Base-by-base conservation (phyloP, 345 rosid species). In the thale cress (Arabidopsis thaliana) region DNA sequence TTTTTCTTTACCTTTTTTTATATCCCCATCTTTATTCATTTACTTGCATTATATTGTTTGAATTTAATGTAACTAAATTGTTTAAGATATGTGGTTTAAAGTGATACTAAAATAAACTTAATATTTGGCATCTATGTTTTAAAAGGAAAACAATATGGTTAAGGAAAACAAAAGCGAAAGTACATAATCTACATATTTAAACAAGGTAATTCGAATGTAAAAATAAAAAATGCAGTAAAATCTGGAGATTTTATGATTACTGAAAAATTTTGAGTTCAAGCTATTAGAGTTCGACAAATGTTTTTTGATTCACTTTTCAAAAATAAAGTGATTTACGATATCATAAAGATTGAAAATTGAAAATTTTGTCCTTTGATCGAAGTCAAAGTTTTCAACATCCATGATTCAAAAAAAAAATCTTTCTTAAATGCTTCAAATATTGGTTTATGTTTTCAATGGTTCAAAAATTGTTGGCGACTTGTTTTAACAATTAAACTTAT, bases 271-370 rank as follows among this genome's bases (percentile, higher is more conserved):
- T 60, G 51, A 46, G 45, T 40, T 59, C 34, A 58, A 38, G 42
- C 41, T 48, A 48, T 38, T 10, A 66, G 45, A 59, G 46, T 59
- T 37, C 37, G 63, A 60, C 63, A 68, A 59, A 49, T 75, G 38
- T 50, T 30, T 59, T 16, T 16, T 16, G 20, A 16, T 16, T 16
- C 20, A 16, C 20, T 16, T 16, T 16, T 16, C 20, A 16, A 16
- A 16, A 16, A 16, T 16, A 16, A 16, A 16, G 20, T 16, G 20
- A 16, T 16, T 16, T 16, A 16, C 20, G 20, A 16, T 16, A 16
- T 16, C 20, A 16, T 16, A 16, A 16, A 16, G 20, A 16, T 16
- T 16, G 20, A 16, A 16, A 16, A 16, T 16, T 16, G 20, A 16
- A 16, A 16, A 16, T 16, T 16, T 16, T 16, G 56, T 4, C 6